Base-by-base conservation (phyloP, 2,329 filamentous ascomycete genomes). In the Penicillium sp. region DNA sequence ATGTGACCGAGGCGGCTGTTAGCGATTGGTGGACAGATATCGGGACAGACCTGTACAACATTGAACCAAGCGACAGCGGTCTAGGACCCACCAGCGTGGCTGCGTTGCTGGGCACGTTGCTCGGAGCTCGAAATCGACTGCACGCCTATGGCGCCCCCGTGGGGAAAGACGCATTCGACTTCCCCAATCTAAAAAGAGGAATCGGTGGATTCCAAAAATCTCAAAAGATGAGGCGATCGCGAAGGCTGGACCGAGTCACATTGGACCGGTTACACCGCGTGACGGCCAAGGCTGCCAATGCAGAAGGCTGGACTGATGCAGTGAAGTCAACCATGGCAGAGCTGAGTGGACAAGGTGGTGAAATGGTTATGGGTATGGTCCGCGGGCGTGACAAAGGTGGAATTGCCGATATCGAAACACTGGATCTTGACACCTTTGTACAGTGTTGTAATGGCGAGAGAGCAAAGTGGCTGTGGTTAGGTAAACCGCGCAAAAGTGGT, bases 1-100 rank as follows among this genome's bases (percentile, higher is more conserved):
- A 99, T 76, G 82, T 94, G 43, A 97, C 94, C 0, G 94, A 99
- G 73, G 88, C 84, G 61, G 91, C 93, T 2, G 86, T 97, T 67
- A 89, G 88, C 61, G 90, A 97, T 73, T 99, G 94, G 94, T 97
- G 94, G 94, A 88, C 90, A 1, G 91, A 96, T 68, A 89, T 97
- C 59, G 94, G 94, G 2, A 88, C 88, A 0, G 93, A 97, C 64
- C 88, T 94, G 69, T 97, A 93, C 79, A 95, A 93, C 55, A 85
- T 92, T 35, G 94, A 97, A 73, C 93, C 94, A 1, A 89, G 89
- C 10, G 94, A 99, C 75, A 93, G 93, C 13, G 92, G 96, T 23
- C 79, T 99, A 2, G 94, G 94, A 0, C 93, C 94, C 2, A 95
- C 91, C 0, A 97, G 93, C 0, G 92, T 97, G 8, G 87, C 93